Base-by-base conservation (phyloP, 2,329 filamentous ascomycete genomes). In the Fusarium sp. region DNA sequence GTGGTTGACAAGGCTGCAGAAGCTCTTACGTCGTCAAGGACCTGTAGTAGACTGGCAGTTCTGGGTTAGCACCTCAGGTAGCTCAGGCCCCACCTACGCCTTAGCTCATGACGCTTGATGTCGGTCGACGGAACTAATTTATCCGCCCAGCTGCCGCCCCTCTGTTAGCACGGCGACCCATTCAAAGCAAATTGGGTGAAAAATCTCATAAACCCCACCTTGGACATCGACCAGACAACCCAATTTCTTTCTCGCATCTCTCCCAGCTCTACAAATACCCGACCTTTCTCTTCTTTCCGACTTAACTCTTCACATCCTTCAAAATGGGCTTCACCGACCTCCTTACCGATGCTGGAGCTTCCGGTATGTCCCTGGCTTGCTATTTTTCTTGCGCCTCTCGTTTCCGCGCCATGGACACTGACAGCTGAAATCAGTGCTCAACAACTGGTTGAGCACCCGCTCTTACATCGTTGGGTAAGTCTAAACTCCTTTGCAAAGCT, bases 381-480 rank as follows among this genome's bases (percentile, higher is more conserved):
- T 61, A 67, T 60, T 62, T 68, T 70, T 64, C 54, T 57, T 63
- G 61, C 63, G 65, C 60, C 64, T 53, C 55, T 68, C 58, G 48
- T 61, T 61, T 70, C 62, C 60, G 67, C 64, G 61, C 66, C 65
- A 55, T 67, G 69, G 69, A 68, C 71, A 72, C 74, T 75, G 72
- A 75, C 74, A 69, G 53, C 53, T 73, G 67, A 72, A 70, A 63
- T 74, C 75, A 88, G 86, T 88, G 73, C 86, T 91, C 73, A 88
- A 92, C 83, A 85, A 79, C 82, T 91, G 87, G 87, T 82, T 90
- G 76, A 84, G 83, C 77, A 91, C 88, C 75, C 87, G 89, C 76
- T 91, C 88, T 81, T 94, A 94, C 83, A 88, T 94, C 74, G 82
- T 89, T 80, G 91, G 91, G 91, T 93, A 89, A 77, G 91, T 87